Evolutionary conservation across 768 basidiomycete genomes (phyloP).

Genomic region (Dioszegia hungarica): DNA sequence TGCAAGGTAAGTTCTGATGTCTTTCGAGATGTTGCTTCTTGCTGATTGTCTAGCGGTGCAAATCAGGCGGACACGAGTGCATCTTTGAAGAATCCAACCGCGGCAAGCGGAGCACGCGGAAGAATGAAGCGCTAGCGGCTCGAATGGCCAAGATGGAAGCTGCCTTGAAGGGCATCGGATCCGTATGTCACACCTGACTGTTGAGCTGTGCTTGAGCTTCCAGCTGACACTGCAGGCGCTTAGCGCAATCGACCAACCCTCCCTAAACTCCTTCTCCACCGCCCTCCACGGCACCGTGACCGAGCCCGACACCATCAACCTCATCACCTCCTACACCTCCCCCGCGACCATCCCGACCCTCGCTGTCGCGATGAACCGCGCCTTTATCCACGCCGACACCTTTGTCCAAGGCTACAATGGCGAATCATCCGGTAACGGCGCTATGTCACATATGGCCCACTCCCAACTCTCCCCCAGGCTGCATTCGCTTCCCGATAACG

Average conservation of each 20-base stretch:
- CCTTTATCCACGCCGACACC: conserved; percentile 19
- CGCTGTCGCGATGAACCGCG: conserved; percentile 36
- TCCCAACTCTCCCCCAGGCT: conserved; percentile 69
- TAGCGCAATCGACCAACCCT: conserved; percentile 34
- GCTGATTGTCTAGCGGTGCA: conserved; percentile 32
- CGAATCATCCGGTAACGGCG: conserved; percentile 22
- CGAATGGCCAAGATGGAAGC: conserved; percentile 36
- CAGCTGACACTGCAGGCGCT: conserved; percentile 20
- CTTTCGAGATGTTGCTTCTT: not conserved
- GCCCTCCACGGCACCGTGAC: conserved; percentile 22
- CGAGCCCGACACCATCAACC: conserved; percentile 38
- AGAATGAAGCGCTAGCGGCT: conserved; percentile 40
- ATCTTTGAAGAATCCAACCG: conserved; percentile 95
- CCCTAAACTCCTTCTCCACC: conserved; percentile 40
- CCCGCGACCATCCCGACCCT: conserved; percentile 34
- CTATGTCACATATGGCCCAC: conserved; percentile 19
- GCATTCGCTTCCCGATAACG: conserved; percentile 85
- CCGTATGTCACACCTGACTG: conserved; percentile 36
- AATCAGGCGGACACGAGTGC: conserved; percentile 62
- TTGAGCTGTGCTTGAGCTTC: too few relatives aligned
- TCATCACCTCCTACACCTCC: conserved; percentile 38
- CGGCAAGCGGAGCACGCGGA: conserved; percentile 66
- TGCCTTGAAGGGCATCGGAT: conserved; percentile 34
- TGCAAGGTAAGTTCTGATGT: conserved; percentile 33
- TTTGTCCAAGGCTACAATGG: conserved; percentile 19